Conservation (phyloP, 805 yeast genomes). For the Saturnispora serradocipensis region DNA sequence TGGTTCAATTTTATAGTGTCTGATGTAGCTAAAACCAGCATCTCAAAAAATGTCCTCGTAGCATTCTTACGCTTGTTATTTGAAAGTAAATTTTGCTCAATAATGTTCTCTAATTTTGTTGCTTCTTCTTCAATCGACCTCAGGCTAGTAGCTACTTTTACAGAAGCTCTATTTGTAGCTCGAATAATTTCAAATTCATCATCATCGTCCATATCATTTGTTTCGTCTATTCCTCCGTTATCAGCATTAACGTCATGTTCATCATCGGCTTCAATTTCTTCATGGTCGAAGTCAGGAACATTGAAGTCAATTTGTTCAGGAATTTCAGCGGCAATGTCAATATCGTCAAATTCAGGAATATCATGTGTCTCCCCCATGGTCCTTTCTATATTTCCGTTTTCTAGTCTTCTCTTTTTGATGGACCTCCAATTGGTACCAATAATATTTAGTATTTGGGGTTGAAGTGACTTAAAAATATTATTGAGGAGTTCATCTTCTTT, state of each 20-base stretch:
- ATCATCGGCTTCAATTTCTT: not conserved
- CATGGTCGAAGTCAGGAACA: not conserved
- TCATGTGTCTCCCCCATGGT: not conserved
- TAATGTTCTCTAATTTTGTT: constrained; percentile 30
- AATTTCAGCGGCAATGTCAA: not conserved
- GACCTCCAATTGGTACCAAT: constrained; percentile 14
- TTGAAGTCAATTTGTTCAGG: not conserved
- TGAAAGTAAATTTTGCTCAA: constrained; percentile 28
- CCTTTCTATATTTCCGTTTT: not conserved
- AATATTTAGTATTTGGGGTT: constrained; percentile 4
- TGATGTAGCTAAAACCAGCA: constrained; percentile 70
- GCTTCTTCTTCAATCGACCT: constrained; percentile 5
- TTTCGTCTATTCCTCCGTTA: constrained; percentile 6
- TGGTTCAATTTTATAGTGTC: constrained; percentile 62
- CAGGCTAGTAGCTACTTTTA: constrained; percentile 44
- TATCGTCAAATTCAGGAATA: not conserved
- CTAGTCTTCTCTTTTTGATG: constrained; percentile 11
- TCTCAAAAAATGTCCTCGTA: constrained; percentile 68
- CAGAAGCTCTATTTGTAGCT: constrained; percentile 37
- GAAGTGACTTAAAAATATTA: constrained; percentile 7
- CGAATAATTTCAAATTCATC: constrained; percentile 14
- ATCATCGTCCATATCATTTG: constrained; percentile 6
- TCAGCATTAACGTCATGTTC: constrained; percentile 18
- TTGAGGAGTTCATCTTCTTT: not conserved
- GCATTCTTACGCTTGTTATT: constrained; percentile 45